Conservation (phyloP, 2,329 filamentous ascomycete species). For the Exutisphaerella laricina region DNA sequence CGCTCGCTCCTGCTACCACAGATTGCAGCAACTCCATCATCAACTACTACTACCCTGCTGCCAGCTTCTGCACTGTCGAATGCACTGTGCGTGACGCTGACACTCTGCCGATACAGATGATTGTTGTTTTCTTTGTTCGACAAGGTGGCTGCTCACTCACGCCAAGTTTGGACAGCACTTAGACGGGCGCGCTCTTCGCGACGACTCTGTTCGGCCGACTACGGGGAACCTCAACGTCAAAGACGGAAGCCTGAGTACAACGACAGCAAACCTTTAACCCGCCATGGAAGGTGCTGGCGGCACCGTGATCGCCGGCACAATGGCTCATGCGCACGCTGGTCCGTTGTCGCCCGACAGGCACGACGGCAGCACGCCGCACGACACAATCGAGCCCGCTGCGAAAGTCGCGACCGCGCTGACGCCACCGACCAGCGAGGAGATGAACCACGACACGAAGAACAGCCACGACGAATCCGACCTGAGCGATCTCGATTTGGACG, state of each 20-base stretch:
- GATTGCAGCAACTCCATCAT: no score
- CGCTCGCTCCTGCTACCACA: no score
- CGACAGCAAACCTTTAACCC: slow-evolving; percentile 5
- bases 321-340: neutral
- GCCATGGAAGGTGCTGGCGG: slow-evolving; percentile 14
- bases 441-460: slow-evolving; percentile 38
- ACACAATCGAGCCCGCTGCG: slow-evolving; percentile 21
- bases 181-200: no score
- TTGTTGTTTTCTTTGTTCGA: slow-evolving; percentile 1
- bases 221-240: no score
- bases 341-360: slow-evolving; percentile 25
- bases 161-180: no score
- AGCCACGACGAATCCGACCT: slow-evolving; percentile 43
- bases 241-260: no score
- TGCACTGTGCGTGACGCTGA: neutral
- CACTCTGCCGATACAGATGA: slow-evolving; percentile 1
- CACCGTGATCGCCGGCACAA: slow-evolving; percentile 1
- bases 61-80: no score
- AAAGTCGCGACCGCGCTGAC: slow-evolving; percentile 39
- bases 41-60: no score
- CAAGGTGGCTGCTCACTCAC: no score
- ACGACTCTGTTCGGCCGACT: no score
- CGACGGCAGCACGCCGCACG: slow-evolving; percentile 19
- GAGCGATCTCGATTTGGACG: slow-evolving; percentile 42
- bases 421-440: slow-evolving; percentile 49